phyloP scores from a whole-genome alignment of 805 yeast genomes.

The Ogataea polymorpha region DNA sequence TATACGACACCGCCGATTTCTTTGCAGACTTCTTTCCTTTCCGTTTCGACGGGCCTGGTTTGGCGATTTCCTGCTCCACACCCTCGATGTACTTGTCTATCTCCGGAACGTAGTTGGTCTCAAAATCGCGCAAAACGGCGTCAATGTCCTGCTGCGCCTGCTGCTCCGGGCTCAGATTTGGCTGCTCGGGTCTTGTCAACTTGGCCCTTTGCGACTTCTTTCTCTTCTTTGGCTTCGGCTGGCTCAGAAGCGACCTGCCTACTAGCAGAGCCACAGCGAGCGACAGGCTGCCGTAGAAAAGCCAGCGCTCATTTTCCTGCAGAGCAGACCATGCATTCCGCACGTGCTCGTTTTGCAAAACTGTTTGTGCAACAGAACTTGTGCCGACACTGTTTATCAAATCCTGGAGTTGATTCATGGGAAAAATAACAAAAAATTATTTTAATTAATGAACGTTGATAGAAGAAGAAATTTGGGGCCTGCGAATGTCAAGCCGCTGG shows the following conservation, averaged over 20 bases:
- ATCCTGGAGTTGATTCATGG: conserved; percentile 5
- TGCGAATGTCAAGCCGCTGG: conserved; percentile 53
- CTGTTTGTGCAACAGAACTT: conserved; percentile 6
- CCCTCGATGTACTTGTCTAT: conserved; percentile 13
- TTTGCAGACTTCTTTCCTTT: conserved; percentile 10
- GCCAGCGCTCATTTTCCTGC: conserved; percentile 15
- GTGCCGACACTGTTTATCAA: background rate
- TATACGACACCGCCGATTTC: conserved; percentile 18
- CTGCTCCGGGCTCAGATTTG: conserved; percentile 18
- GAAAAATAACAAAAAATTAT: conserved; percentile 3
- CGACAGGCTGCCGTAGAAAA: conserved; percentile 15
- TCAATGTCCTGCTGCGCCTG: conserved; percentile 18
- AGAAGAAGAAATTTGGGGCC: conserved; percentile 90
- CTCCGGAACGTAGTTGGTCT: conserved; percentile 14
- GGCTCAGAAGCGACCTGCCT: conserved; percentile 6
- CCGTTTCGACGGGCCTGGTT: conserved; percentile 6
- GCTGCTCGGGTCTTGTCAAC: background rate
- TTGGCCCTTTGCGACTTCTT: conserved; percentile 12
- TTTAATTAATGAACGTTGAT: conserved; percentile 37
- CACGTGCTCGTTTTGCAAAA: conserved; percentile 8
- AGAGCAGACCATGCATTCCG: conserved; percentile 9
- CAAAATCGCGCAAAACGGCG: conserved; percentile 15
- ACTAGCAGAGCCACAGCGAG: conserved; percentile 11
- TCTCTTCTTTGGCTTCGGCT: conserved; percentile 6
- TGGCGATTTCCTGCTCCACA: conserved; percentile 14